phyloP scores from a whole-genome alignment of 192 early-diverging fungal species.

The Pilaira anomala region DNA sequence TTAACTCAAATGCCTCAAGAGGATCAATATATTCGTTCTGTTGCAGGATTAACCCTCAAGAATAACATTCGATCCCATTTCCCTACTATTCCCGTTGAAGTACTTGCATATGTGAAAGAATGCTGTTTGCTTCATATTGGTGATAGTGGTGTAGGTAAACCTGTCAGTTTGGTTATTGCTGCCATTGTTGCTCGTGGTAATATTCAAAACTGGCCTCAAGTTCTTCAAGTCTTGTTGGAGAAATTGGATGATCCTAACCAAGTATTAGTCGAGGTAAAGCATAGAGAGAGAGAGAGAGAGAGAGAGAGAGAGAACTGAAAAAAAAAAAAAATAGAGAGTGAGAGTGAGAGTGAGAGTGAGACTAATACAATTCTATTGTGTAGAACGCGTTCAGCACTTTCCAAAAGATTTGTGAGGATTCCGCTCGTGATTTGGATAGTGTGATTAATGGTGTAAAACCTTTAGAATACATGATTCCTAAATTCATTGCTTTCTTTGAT shows the following conservation, averaged over 20 bases:
- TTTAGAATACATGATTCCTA: slow-evolving; percentile 84
- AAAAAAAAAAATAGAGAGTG: not conserved
- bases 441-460: slow-evolving; percentile 70
- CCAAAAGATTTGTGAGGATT: slow-evolving; percentile 96
- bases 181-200: slow-evolving; percentile 73
- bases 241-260: slow-evolving; percentile 70
- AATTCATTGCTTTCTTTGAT: slow-evolving; percentile 83
- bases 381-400: slow-evolving; percentile 84
- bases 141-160: slow-evolving; percentile 75
- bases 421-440: slow-evolving; percentile 71
- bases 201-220: slow-evolving; percentile 78
- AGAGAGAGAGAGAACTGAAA: not conserved
- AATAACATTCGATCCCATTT: slow-evolving; percentile 71
- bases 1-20: slow-evolving; percentile 70
- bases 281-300: not conserved
- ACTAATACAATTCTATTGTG: not conserved
- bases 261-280: slow-evolving; percentile 71
- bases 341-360: not conserved
- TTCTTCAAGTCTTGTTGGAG: slow-evolving; percentile 73
- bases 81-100: slow-evolving; percentile 52
- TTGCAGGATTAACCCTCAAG: slow-evolving; percentile 86
- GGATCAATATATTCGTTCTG: slow-evolving; percentile 71
- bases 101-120: slow-evolving; percentile 38
- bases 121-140: slow-evolving; percentile 48
- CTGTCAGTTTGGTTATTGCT: slow-evolving; percentile 87